Base-by-base conservation (phyloP, 202 grass and related monocot species). In the Saccharum hybrid region DNA sequence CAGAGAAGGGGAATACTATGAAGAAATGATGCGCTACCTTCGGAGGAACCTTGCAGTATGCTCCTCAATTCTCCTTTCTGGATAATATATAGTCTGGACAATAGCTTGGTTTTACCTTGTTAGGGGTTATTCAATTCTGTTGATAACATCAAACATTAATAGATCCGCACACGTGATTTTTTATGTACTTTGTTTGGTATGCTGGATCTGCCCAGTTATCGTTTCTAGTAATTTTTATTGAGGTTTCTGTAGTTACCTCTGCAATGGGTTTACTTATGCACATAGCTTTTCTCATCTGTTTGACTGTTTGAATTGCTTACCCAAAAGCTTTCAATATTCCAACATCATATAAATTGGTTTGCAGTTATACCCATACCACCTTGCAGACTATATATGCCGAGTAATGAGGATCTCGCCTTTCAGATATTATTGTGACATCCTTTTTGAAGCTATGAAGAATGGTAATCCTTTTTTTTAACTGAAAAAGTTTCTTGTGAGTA, bases 361-460 rank as follows among this genome's bases (percentile, higher is more conserved):
- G 84, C 92, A 95, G 93, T 89, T 98, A 84, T 98, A 90, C 78
- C 96, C 96, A 15, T 98, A 98, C 61, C 96, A 98, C 87, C 89
- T 98, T 71, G 91, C 93, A 45, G 93, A 98, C 81, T 98, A 98
- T 90, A 90, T 96, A 26, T 94, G 93, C 68, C 96, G 96, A 63
- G 91, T 96, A 51, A 79, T 84, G 88, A 89, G 96, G 61, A 81
- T 98, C 49, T 96, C 96, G 63, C 86, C 96, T 34, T 98, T 98
- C 81, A 89, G 87, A 98, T 98, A 96, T 84, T 98, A 98, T 63
- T 96, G 96, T 56, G 96, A 98, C 72, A 94, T 98, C 81, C 84
- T 98, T 74, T 98, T 98, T 71, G 92, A 98, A 90, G 72, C 88
- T 77, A 96, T 98, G 93, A 98, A 92, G 85, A 98, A 94, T 59